Evolutionary conservation across 1,139 yeast species (phyloP), one percentile per base, ranked within the genome.

Genomic region (Yamadazyma spencermartinsiae): DNA sequence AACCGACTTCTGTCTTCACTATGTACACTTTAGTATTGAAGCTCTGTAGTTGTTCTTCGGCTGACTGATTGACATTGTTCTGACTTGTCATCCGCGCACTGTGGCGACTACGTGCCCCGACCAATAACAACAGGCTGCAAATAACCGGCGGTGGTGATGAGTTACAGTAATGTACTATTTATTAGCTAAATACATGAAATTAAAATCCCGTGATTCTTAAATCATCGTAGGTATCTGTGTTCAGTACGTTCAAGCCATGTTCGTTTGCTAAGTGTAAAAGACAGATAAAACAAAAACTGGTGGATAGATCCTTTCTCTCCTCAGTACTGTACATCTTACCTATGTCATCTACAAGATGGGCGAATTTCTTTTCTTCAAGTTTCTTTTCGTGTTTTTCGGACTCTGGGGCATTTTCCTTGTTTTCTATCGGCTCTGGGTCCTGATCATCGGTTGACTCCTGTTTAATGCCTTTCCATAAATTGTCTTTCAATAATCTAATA

Each of bases 261-360:
- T 89, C 97, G 56, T 89, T 89, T 8, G 97, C 96, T 48, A 89
- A 70, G 63, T 89, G 97, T 28, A 88, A 65, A 45, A 87, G 64
- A 54, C 96, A 86, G 43, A 88, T 86, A 54, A 88, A 89, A 54
- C 88, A 86, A 60, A 86, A 86, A 64, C 95, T 84, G 0, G 96
- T 88, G 1, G 96, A 86, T 8, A 89, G 63, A 43, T 89, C 96
- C 42, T 72, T 72, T 41, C 65, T 65, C 35, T 74, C 67, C 36
- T 78, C 83, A 4, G 65, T 57, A 2, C 73, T 66, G 51, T 84
- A 84, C 58, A 71, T 64, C 12, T 57, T 60, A n/a, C 74, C 74
- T n/a, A 82, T 74, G 19, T 73, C 71, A 8, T 65, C 64, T 9
- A 79, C 74, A 31, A 79, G 59, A 3, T 69, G 65, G 4, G 76